Evolutionary conservation across 768 basidiomycete genomes (phyloP).

Genomic region (Agaricus subrufescens): DNA sequence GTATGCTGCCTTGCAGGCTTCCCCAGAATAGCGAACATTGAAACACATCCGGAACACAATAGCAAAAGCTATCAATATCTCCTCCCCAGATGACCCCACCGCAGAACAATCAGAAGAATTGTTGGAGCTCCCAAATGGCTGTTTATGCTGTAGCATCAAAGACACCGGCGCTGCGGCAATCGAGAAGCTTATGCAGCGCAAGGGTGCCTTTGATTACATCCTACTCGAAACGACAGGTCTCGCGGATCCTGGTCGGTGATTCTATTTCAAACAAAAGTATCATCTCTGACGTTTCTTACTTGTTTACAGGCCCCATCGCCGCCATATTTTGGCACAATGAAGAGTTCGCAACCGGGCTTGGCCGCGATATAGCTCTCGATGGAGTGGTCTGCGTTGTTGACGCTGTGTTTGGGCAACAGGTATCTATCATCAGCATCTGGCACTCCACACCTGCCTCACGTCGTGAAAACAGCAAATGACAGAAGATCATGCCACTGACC

Average conservation of each 20-base stretch:
- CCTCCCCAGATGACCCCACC: constrained; percentile 57
- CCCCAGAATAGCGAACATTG: neutral
- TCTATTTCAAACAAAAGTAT: neutral
- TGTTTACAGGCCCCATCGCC: constrained; percentile 67
- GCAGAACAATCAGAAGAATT: constrained; percentile 76
- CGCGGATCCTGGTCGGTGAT: constrained; percentile 78
- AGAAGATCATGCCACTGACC: constrained; percentile 62
- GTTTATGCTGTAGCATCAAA: constrained; percentile 97
- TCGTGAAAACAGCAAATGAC: constrained; percentile 68
- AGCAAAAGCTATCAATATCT: constrained; percentile 87
- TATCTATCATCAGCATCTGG: constrained; percentile 10
- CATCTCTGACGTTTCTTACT: neutral
- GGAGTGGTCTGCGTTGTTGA: constrained; percentile 93
- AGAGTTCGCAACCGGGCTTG: constrained; percentile 66
- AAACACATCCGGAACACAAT: constrained; percentile 9
- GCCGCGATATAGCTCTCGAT: constrained; percentile 71
- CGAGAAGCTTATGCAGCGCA: constrained; percentile 82
- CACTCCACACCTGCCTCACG: neutral
- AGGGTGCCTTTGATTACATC: constrained; percentile 92
- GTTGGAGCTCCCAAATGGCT: constrained; percentile 92
- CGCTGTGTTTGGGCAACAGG: constrained; percentile 68
- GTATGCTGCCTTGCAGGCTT: constrained; percentile 33
- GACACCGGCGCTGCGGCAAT: constrained; percentile 92
- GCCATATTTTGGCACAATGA: constrained; percentile 87
- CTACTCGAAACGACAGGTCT: constrained; percentile 93